Evolutionary conservation across 1,284 basidiomycete species (phyloP).

Genomic region (Ganoderma leucocontextum): DNA sequence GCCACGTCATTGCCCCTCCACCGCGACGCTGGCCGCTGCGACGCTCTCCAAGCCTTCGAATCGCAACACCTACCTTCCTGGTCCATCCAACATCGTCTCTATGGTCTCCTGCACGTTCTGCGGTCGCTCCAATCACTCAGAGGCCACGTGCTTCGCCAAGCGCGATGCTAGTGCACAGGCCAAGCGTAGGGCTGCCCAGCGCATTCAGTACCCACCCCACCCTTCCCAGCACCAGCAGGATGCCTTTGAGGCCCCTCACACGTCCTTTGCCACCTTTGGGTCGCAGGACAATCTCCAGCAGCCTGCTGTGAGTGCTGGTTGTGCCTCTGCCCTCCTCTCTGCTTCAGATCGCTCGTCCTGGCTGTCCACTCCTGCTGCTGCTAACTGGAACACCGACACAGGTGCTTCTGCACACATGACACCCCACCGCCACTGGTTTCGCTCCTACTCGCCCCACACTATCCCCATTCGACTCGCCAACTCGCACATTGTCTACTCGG

Average conservation of each 20-base stretch:
- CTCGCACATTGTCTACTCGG: conserved; percentile 3
- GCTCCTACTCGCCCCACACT: conserved; percentile 35
- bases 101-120: not conserved
- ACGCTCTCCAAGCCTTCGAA: too few species aligned
- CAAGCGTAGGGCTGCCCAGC: not conserved
- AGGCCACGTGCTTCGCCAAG: conserved; percentile 14
- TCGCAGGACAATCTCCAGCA: conserved; percentile 1
- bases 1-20: too few species aligned
- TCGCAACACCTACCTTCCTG: too few species aligned
- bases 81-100: too few species aligned
- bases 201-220: too few species aligned
- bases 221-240: not conserved
- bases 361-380: conserved; percentile 1
- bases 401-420: conserved; percentile 23
- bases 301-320: conserved; percentile 14
- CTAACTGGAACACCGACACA: conserved; percentile 8
- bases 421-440: conserved; percentile 27
- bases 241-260: too few species aligned
- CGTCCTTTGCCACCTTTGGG: too few species aligned
- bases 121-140: not conserved
- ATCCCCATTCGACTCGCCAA: conserved; percentile 8
- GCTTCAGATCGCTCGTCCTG: conserved; percentile 5
- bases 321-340: conserved; percentile 14
- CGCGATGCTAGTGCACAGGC: conserved; percentile 6
- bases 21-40: too few species aligned